Conservation (phyloP, 140 eudicot species). For the Cichorium intybus region DNA sequence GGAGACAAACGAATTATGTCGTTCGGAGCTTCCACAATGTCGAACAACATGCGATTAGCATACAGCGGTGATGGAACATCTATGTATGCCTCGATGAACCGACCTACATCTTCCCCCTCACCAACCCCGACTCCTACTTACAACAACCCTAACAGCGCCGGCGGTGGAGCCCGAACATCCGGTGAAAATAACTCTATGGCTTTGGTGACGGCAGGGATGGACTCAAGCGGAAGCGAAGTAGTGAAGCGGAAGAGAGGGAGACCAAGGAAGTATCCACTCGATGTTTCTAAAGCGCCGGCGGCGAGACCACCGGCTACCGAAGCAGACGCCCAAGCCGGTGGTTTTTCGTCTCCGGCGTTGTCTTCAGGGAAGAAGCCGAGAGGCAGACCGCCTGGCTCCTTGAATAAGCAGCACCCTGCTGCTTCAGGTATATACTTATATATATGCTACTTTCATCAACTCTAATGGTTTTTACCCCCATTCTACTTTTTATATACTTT, state of each 20-base stretch:
- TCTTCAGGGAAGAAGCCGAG: conserved; percentile 32
- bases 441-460: background rate
- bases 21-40: conserved; percentile 25
- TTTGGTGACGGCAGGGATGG: conserved; percentile 6
- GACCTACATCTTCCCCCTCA: conserved; percentile 10
- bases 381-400: conserved; percentile 49
- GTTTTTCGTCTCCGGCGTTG: conserved; percentile 19
- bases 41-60: conserved; percentile 29
- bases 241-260: conserved; percentile 50
- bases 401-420: conserved; percentile 28
- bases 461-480: background rate
- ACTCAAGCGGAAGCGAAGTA: conserved; percentile 1
- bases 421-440: conserved; percentile 26
- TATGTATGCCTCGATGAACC: conserved; percentile 19
- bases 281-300: conserved; percentile 6
- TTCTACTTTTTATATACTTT: conserved; percentile 9
- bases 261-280: conserved; percentile 47
- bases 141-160: conserved; percentile 23
- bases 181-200: conserved; percentile 15
- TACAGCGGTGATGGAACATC: conserved; percentile 20
- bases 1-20: conserved; percentile 14
- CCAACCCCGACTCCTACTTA: conserved; percentile 16
- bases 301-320: conserved; percentile 12
- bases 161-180: conserved; percentile 2
- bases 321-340: conserved; percentile 1